Evolutionary conservation across 257 asterid genomes (phyloP).

Genomic region (Gentiana straminea): DNA sequence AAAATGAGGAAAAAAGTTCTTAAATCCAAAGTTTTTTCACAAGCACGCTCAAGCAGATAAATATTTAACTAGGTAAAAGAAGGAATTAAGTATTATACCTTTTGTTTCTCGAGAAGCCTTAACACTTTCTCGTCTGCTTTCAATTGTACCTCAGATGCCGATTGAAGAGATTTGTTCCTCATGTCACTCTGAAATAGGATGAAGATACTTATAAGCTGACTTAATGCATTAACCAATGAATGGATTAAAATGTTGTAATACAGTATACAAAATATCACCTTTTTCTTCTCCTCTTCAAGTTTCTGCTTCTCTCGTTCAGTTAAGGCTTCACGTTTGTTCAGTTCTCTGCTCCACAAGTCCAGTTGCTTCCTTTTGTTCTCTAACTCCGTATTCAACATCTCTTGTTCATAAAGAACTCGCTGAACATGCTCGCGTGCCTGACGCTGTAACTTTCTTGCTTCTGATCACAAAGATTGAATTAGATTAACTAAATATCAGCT

Average conservation of each 20-base stretch:
- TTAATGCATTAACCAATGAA: too few species aligned
- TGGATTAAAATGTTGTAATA: neutral
- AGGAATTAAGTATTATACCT: conserved; percentile 23
- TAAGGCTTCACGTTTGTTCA: conserved; percentile 59
- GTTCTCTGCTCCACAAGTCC: conserved; percentile 65
- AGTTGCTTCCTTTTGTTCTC: conserved; percentile 50
- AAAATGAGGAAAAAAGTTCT: too few species aligned
- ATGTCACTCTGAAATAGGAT: conserved; percentile 38
- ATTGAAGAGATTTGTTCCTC: conserved; percentile 51
- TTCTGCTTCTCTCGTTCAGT: conserved; percentile 73
- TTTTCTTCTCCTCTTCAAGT: conserved; percentile 68
- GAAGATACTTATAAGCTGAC: neutral
- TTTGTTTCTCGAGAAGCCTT: conserved; percentile 71
- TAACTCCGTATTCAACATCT: conserved; percentile 44
- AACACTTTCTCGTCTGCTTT: conserved; percentile 64
- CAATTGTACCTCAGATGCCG: conserved; percentile 70
- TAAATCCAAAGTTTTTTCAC: too few species aligned
- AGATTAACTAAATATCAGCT: neutral
- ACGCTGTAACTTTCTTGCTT: conserved; percentile 61
- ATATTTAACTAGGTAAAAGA: neutral
- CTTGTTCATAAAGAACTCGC: conserved; percentile 65
- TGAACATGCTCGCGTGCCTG: conserved; percentile 53
- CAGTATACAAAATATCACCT: conserved; percentile 21
- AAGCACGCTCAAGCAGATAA: too few species aligned
- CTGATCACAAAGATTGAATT: conserved; percentile 19